Conservation (phyloP, 495 filamentous ascomycete genomes). For the Xanthoparmelia taractica region DNA sequence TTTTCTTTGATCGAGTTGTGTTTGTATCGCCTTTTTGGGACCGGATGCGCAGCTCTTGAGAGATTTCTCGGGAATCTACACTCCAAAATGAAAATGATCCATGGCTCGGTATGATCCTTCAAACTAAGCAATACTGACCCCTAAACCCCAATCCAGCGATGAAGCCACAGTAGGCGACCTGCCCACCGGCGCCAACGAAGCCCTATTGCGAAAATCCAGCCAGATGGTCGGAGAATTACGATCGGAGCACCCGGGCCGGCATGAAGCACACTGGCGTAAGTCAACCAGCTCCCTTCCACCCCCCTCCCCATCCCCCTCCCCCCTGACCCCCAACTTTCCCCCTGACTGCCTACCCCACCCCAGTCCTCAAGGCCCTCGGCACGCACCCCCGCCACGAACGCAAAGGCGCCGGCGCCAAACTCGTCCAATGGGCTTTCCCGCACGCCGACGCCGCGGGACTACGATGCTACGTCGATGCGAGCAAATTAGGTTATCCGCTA, state of each 20-base stretch:
- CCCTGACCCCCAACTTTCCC: no score
- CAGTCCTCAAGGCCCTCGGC: slow-evolving; percentile 16
- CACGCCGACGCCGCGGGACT: slow-evolving; percentile 6
- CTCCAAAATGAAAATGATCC: no score
- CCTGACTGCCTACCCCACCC: no score
- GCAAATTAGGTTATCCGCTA: slow-evolving; percentile 1
- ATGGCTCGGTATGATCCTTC: no score
- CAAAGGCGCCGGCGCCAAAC: slow-evolving; percentile 1
- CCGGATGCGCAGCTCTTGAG: no score
- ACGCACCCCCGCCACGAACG: slow-evolving; percentile 19
- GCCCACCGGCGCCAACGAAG: slow-evolving; percentile 9
- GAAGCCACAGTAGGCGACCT: neutral
- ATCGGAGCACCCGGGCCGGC: slow-evolving; percentile 10
- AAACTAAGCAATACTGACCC: no score
- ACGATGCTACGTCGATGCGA: slow-evolving; percentile 16
- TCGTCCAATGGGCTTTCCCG: slow-evolving; percentile 10
- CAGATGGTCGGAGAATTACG: neutral
- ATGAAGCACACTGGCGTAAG: slow-evolving; percentile 15
- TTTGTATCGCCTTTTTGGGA: no score
- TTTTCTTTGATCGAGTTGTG: no score
- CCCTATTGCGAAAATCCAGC: neutral
- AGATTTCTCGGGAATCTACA: no score
- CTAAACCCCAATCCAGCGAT: no score
- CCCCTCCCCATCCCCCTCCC: no score
- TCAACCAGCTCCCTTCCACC: neutral